A percentile compares a stretch with the other conserved stretches of the same genome.
Conservation (phyloP, 129 eudicot genomes). For the Calendula officinalis region DNA sequence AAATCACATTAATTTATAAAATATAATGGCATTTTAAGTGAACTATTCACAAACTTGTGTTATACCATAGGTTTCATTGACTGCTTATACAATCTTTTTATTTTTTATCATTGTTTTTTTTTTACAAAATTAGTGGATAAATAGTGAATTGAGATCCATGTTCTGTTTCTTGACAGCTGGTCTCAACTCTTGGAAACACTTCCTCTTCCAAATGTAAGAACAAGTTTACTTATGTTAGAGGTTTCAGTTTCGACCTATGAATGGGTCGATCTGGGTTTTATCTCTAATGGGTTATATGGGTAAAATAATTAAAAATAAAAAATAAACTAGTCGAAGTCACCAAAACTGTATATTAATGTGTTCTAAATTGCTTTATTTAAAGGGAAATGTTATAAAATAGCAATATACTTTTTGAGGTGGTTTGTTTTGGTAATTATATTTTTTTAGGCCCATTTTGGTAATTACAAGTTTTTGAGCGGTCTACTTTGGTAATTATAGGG, state of each 20-base stretch:
- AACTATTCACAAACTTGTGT: background rate
- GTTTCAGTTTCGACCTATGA: background rate
- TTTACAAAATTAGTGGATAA: constrained; percentile 9
- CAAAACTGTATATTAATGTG: background rate
- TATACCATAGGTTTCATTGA: background rate
- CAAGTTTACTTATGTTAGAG: background rate
- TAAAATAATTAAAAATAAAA: background rate
- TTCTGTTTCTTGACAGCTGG: constrained; percentile 65
- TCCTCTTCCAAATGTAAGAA: constrained; percentile 79
- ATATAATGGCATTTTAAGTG: background rate
- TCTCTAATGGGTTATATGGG: background rate
- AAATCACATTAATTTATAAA: background rate
- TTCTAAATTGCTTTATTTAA: background rate
- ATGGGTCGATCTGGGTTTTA: background rate
- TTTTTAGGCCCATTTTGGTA: no score
- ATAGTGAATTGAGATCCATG: constrained; percentile 20
- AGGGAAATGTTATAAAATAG: background rate
- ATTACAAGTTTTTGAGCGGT: no score
- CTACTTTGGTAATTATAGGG: no score
- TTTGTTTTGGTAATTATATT: no score
- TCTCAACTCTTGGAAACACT: constrained; percentile 83
- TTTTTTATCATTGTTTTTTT: background rate
- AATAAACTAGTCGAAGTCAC: background rate
- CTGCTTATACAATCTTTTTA: background rate
- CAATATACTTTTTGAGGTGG: no score